Conservation (phyloP, 2,329 filamentous ascomycete genomes). For the Boeremia exigua region DNA sequence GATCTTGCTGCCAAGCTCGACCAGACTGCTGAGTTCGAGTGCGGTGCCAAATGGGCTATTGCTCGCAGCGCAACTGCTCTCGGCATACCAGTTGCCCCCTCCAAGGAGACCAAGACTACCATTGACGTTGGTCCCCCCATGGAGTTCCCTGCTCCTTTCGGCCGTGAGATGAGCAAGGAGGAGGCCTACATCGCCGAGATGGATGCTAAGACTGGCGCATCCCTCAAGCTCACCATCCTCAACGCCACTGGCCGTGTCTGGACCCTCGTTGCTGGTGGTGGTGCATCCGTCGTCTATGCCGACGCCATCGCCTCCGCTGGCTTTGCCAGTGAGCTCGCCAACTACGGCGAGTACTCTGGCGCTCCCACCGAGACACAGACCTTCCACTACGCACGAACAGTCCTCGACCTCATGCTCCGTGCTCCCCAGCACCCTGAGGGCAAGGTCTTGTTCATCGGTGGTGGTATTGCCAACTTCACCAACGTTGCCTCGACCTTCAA, state of each 20-base stretch:
- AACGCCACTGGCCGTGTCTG: conserved; percentile 92
- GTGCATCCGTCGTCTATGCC: conserved; percentile 98
- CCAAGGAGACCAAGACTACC: conserved; percentile 77
- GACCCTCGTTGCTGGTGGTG: conserved; percentile 98
- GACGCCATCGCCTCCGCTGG: conserved; percentile 97
- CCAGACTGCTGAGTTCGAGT: conserved; percentile 99
- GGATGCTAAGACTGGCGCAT: conserved; percentile 98
- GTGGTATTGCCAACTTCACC: conserved; percentile 99
- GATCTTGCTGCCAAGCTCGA: conserved; percentile 98
- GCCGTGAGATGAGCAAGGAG: conserved; percentile 97
- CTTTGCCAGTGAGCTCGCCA: conserved; percentile 94
- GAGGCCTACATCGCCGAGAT: conserved; percentile 99
- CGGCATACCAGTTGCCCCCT: conserved; percentile 71
- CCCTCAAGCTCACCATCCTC: conserved; percentile 95
- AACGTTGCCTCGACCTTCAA: conserved; percentile 99
- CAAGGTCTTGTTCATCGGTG: conserved; percentile 99
- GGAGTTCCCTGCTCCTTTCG: conserved; percentile 98
- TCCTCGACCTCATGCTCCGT: conserved; percentile 96
- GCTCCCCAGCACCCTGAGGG: conserved; percentile 83
- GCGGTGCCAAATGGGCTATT: conserved; percentile 98
- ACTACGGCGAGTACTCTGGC: conserved; percentile 99
- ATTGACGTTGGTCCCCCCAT: conserved; percentile 97
- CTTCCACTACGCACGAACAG: conserved; percentile 97
- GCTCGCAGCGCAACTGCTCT: conserved; percentile 89
- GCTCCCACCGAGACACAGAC: conserved; percentile 98